A percentile compares a stretch with the other conserved stretches of the same genome.
Conservation (phyloP, 306 rosid genomes). For the Coriaria nepalensis region DNA sequence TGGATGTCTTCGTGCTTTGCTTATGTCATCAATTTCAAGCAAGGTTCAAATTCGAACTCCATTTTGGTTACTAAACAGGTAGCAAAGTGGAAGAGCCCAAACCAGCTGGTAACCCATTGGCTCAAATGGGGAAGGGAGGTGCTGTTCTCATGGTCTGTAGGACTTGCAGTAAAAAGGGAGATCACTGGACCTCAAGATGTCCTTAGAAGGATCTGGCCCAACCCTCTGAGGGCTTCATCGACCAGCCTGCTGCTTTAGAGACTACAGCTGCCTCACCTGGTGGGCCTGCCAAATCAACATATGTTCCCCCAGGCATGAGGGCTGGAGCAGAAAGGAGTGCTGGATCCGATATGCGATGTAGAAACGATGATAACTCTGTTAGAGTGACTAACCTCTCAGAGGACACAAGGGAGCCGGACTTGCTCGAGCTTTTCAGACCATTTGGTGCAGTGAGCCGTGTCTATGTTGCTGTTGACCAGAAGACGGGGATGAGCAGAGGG, state of each 20-base stretch:
- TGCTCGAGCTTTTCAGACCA: conserved; percentile 88
- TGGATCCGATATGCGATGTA: conserved; percentile 75
- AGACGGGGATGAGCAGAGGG: conserved; percentile 80
- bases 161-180: conserved; percentile 91
- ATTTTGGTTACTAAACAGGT: conserved; percentile 29
- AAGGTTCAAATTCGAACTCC: neutral
- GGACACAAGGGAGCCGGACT: conserved; percentile 86
- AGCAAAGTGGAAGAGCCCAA: conserved; percentile 64
- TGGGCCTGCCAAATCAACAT: conserved; percentile 35
- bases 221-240: conserved; percentile 45
- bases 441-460: conserved; percentile 86
- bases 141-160: conserved; percentile 91
- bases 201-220: conserved; percentile 84
- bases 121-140: conserved; percentile 41
- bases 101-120: conserved; percentile 42
- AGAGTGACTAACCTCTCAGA: conserved; percentile 92
- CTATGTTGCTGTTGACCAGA: conserved; percentile 82
- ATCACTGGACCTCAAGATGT: conserved; percentile 93
- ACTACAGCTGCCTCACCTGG: conserved; percentile 25
- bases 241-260: conserved; percentile 46
- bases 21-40: neutral
- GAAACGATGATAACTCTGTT: conserved; percentile 92
- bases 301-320: conserved; percentile 80
- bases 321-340: conserved; percentile 49
- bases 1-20: neutral